Conservation (phyloP, 495 filamentous ascomycete species). For the Podospora anserina region DNA sequence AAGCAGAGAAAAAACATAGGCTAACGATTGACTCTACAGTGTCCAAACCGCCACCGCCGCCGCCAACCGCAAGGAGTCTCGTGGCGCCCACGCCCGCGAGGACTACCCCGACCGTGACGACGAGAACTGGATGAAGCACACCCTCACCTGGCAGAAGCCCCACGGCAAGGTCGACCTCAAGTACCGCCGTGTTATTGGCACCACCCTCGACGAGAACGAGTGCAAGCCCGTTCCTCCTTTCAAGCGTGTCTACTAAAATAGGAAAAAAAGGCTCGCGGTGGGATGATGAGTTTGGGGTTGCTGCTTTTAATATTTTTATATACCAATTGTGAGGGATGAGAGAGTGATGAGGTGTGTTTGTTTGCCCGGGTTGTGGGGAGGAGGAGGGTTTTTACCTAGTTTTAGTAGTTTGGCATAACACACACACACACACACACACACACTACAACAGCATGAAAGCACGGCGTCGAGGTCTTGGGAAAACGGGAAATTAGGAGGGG, state of each 20-base stretch:
- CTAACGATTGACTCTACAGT: constrained; percentile 25
- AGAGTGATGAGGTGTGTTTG: not conserved
- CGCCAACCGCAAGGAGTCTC: constrained; percentile 86
- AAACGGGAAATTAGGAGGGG: not conserved
- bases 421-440: no score
- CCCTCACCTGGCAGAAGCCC: constrained; percentile 81
- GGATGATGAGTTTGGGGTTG: not conserved
- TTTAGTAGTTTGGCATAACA: not conserved
- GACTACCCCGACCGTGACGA: constrained; percentile 94
- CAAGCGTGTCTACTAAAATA: constrained; percentile 72
- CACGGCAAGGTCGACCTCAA: constrained; percentile 73
- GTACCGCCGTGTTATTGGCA: constrained; percentile 73
- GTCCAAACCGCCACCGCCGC: constrained; percentile 85
- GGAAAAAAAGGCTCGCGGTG: not conserved
- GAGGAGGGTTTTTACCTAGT: not conserved
- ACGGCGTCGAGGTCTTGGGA: constrained; percentile 7
- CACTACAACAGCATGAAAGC: constrained; percentile 1
- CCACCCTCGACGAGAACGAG: constrained; percentile 83
- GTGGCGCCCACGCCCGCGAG: constrained; percentile 92
- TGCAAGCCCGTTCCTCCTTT: constrained; percentile 85
- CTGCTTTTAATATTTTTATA: not conserved
- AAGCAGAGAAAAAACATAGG: not conserved
- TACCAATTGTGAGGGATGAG: constrained; percentile 7
- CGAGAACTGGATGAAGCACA: constrained; percentile 98
- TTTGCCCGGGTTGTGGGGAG: constrained; percentile 6